A percentile compares a stretch with the other conserved stretches of the same genome.
Evolutionary conservation across 2,329 filamentous ascomycete species (phyloP).

Genomic region (Didymella pinodella): DNA sequence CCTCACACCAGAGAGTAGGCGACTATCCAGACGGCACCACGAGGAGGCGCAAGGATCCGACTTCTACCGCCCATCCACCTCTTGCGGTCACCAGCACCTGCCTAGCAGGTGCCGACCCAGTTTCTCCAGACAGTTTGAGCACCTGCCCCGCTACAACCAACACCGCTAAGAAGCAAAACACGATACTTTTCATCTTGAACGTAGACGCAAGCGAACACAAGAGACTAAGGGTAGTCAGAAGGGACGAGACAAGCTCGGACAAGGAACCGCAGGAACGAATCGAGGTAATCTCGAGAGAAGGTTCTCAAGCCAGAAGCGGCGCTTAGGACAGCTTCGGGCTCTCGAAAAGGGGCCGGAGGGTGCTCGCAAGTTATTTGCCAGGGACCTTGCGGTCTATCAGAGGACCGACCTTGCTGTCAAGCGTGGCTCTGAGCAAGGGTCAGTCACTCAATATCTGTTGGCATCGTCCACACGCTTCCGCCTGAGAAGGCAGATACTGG

Average conservation of each 20-base stretch:
- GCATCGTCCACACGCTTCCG: conserved; percentile 38
- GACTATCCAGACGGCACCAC: conserved; percentile 49
- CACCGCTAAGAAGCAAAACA: conserved; percentile 5
- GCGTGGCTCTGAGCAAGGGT: conserved; percentile 7
- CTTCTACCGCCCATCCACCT: conserved; percentile 46
- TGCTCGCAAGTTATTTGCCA: conserved; percentile 37
- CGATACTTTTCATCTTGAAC: not conserved
- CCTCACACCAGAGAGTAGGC: conserved; percentile 11
- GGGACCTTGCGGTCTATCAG: conserved; percentile 40
- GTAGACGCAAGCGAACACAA: conserved; percentile 2
- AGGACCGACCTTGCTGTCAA: conserved; percentile 17
- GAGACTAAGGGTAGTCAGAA: conserved; percentile 13
- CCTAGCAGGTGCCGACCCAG: conserved; percentile 26
- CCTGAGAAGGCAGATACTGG: conserved; percentile 31
- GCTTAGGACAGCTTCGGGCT: conserved; percentile 11
- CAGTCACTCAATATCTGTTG: conserved; percentile 34
- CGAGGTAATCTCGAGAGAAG: conserved; percentile 11
- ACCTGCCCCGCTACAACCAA: conserved; percentile 23
- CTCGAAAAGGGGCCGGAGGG: conserved; percentile 20
- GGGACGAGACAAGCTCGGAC: not conserved
- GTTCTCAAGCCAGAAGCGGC: conserved; percentile 17
- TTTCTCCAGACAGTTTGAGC: conserved; percentile 33
- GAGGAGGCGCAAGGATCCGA: conserved; percentile 50
- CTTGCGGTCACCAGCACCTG: conserved; percentile 37
- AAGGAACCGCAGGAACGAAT: conserved; percentile 6